phyloP scores from a whole-genome alignment of 192 early-diverging fungal species.

The Funneliformis geosporum region DNA sequence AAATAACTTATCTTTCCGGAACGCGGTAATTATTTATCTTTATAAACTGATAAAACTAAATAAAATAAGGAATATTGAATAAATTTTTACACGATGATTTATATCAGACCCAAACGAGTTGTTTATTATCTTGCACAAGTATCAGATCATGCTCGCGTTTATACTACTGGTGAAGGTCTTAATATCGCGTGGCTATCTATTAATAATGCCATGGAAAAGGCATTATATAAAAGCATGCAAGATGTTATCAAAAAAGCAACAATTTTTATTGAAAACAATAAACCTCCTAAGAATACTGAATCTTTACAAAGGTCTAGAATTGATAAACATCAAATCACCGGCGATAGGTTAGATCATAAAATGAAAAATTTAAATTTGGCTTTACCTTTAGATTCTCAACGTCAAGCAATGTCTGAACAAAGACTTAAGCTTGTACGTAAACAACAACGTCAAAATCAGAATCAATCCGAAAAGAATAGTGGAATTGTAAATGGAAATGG shows the following conservation, averaged over 20 bases:
- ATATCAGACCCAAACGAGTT: conserved; percentile 71
- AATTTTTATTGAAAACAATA: conserved; percentile 61
- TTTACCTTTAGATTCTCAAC: conserved; percentile 49
- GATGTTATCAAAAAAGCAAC: conserved; percentile 73
- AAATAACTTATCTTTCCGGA: conserved; percentile 81
- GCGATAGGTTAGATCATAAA: conserved; percentile 44
- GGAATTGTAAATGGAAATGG: conserved; percentile 31
- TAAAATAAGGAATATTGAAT: not conserved
- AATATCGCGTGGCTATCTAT: conserved; percentile 73
- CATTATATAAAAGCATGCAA: conserved; percentile 79
- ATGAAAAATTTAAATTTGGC: conserved; percentile 54
- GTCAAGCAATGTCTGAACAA: conserved; percentile 45
- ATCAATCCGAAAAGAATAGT: conserved; percentile 36
- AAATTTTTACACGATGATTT: not conserved
- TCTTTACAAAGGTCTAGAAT: conserved; percentile 43
- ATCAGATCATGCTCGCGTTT: conserved; percentile 57
- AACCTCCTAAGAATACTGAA: conserved; percentile 39
- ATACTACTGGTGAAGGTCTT: conserved; percentile 66
- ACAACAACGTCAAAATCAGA: conserved; percentile 34
- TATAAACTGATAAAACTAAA: not conserved
- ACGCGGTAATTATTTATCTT: conserved; percentile 49
- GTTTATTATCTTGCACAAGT: conserved; percentile 79
- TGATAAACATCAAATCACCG: conserved; percentile 44
- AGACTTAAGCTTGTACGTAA: conserved; percentile 23
- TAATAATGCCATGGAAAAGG: conserved; percentile 67